Base-by-base conservation (phyloP, 2,329 filamentous ascomycete species). In the Arthrobotrys entomopaga region DNA sequence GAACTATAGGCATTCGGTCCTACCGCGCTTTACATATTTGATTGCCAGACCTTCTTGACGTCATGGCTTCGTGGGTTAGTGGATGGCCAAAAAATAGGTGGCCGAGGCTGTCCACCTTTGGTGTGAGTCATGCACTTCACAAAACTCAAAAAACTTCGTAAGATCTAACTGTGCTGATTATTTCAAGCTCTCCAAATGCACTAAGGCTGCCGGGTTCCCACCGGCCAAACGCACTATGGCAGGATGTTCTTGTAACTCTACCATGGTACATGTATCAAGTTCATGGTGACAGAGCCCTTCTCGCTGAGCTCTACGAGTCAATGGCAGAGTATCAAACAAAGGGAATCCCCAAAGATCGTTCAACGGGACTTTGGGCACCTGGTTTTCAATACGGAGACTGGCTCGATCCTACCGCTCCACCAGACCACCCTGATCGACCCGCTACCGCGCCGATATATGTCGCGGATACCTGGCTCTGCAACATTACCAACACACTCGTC, bases 21-120 rank as follows among this genome's bases (percentile, higher is more conserved):
- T 0, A 84, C 85, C 0, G 83, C 85, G 0, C 85, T 82, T 57
- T 88, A 84, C 74, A 80, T 89, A 0, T 88, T 85, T 78, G 81
- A 87, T 76, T 84, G 84, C 1, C 79, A 82, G 0, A 85, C 84
- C 0, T 84, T 88, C 72, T 83, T 85, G 67, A 77, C 80, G 20
- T 81, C 78, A 59, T 89, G 85, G 86, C 80, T 85, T 20, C 80
- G 82, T 59, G 86, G 87, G 65, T 77, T 86, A 0, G 80, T 79
- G 1, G 77, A 77, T 0, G 83, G 83, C 38, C 81, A 82, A 42
- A 76, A 79, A 6, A 69, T 78, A 2, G 50, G 65, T 1, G 77
- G 78, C 38, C 78, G 65, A 20, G 77, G 80, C 6, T 77, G 82
- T 0, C 79, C 81, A 0, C 79, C 82, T 0, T 76, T 82, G 3